phyloP scores from a whole-genome alignment of 345 rosid species.

The Lagerstroemia speciosa region DNA sequence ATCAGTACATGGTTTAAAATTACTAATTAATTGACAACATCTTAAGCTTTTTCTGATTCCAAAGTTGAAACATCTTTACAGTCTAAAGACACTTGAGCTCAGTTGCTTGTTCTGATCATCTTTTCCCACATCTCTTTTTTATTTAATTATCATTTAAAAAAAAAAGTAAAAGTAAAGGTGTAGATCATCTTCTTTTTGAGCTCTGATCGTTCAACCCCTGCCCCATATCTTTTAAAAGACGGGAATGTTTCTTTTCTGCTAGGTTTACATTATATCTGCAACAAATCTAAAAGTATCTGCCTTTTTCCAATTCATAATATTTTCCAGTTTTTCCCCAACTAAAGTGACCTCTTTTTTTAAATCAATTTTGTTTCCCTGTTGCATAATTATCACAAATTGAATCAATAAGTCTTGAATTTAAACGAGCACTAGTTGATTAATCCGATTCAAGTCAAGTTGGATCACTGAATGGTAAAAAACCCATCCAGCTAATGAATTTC shows the following conservation, averaged over 20 bases:
- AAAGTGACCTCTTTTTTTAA: not conserved
- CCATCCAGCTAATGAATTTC: no score
- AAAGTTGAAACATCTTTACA: slow-evolving; percentile 16
- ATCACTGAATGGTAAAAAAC: no score
- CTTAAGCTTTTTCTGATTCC: slow-evolving; percentile 18
- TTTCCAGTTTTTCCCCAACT: no score
- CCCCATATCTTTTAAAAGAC: slow-evolving; percentile 14
- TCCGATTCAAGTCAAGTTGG: no score
- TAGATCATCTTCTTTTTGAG: slow-evolving; percentile 5
- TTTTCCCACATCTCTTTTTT: not conserved
- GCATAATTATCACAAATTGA: slow-evolving; percentile 3
- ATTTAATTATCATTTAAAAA: not conserved
- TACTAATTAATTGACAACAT: no score
- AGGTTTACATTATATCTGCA: slow-evolving; percentile 3
- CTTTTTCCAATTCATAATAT: no score
- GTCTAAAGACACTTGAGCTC: slow-evolving; percentile 8
- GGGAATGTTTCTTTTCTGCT: slow-evolving; percentile 7
- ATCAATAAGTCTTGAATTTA: no score
- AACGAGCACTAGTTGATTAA: no score
- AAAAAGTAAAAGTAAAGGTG: not conserved
- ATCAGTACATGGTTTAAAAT: no score
- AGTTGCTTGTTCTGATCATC: slow-evolving; percentile 9
- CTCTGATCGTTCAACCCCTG: slow-evolving; percentile 5
- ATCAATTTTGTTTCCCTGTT: not conserved
- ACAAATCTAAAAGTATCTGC: no score